Conservation (phyloP, 2,329 filamentous ascomycete genomes). For the Coleophoma crateriformis region DNA sequence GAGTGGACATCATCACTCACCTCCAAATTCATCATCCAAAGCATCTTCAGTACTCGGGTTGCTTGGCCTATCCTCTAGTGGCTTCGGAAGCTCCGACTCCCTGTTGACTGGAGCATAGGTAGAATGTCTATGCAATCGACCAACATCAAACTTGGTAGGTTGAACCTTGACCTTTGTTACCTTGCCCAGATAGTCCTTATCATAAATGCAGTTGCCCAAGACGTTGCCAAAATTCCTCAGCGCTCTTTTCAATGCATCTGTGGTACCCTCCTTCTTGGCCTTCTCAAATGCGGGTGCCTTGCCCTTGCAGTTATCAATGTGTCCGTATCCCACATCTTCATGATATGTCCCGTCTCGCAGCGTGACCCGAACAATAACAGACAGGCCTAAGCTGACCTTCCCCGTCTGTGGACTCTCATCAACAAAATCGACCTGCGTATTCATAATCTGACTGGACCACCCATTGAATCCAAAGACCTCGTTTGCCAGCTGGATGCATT, state of each 20-base stretch:
- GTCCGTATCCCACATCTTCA: conserved; percentile 95
- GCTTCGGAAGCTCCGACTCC: conserved; percentile 23
- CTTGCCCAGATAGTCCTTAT: conserved; percentile 86
- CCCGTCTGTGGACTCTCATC: conserved; percentile 76
- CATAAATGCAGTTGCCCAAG: conserved; percentile 96
- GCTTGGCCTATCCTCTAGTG: conserved; percentile 16
- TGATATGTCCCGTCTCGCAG: conserved; percentile 93
- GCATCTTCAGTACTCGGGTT: conserved; percentile 14
- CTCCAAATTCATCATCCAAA: conserved; percentile 49
- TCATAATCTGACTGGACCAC: conserved; percentile 94
- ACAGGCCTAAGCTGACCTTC: conserved; percentile 79
- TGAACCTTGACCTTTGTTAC: conserved; percentile 84
- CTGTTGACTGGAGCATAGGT: conserved; percentile 44
- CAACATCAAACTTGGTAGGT: conserved; percentile 71
- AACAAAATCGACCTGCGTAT: conserved; percentile 91
- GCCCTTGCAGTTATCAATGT: conserved; percentile 91
- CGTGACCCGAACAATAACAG: conserved; percentile 85
- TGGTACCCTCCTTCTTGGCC: conserved; percentile 96
- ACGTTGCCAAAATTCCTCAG: conserved; percentile 92
- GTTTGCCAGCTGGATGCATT: conserved; percentile 91
- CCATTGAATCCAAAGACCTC: conserved; percentile 97
- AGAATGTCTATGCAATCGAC: conserved; percentile 74
- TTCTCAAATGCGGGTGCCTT: conserved; percentile 98
- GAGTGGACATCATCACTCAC: conserved; percentile 35
- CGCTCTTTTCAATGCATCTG: conserved; percentile 86